A percentile compares a stretch with the other conserved stretches of the same genome.
Evolutionary conservation across 257 asterid genomes (phyloP).

Genomic region (Nicotiana attenuata): DNA sequence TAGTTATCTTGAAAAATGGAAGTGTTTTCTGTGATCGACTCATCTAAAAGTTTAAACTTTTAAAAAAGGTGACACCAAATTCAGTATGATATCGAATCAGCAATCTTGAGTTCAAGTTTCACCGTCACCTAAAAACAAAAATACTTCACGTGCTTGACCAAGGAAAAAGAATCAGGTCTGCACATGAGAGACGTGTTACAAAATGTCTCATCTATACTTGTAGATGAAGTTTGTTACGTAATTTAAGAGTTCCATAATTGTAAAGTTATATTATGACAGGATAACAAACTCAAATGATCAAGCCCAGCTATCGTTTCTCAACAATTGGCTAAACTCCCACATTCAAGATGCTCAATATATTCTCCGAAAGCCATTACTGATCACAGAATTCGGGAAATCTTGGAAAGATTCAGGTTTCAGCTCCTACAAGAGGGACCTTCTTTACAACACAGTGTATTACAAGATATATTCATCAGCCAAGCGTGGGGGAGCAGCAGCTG

Average conservation of each 20-base stretch:
- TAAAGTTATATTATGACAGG: constrained; percentile 34
- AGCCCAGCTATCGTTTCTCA: constrained; percentile 48
- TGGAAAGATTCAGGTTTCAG: constrained; percentile 54
- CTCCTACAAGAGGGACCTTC: constrained; percentile 46
- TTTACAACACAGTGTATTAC: constrained; percentile 54
- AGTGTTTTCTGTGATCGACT: not conserved
- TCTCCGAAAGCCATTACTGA: constrained; percentile 67
- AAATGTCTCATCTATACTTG: not conserved
- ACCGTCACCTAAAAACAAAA: not conserved
- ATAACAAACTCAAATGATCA: constrained; percentile 44
- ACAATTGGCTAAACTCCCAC: constrained; percentile 66
- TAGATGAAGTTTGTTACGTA: not conserved
- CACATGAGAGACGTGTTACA: not conserved
- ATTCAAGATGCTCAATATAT: constrained; percentile 59
- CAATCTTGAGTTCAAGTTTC: not conserved
- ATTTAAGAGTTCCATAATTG: not conserved
- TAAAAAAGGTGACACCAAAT: not conserved
- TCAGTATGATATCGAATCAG: not conserved
- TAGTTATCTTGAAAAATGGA: not conserved
- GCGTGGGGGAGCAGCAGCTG: constrained; percentile 75
- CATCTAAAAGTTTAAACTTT: not conserved
- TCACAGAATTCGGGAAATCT: constrained; percentile 79
- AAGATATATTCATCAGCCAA: constrained; percentile 70
- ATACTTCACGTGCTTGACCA: not conserved
- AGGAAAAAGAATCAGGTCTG: not conserved